Base-by-base conservation (phyloP, 768 basidiomycete species). In the Termitomyces heimii region DNA sequence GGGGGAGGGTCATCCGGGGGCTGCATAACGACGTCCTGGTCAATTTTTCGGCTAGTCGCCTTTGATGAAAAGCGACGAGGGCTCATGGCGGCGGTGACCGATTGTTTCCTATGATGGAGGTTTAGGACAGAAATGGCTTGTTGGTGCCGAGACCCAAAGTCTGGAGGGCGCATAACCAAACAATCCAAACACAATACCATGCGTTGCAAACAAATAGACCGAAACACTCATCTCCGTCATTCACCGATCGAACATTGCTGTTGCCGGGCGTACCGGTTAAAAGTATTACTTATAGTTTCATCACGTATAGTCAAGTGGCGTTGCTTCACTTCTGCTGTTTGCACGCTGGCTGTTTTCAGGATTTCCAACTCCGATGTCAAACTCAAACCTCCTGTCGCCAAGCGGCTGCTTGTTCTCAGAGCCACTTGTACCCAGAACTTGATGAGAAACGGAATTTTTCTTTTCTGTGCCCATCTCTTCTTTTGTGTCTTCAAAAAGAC, bases 21-120 rank as follows among this genome's bases (percentile, higher is more conserved):
- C 10, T 75, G 77, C 80, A 84, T 82, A 62, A 75, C 67, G 67
- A 78, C 66, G 66, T 82, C 82, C 63, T 71, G 75, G 61, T 82
- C 80, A 50, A 73, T 67, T 3, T 74, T 65, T 6, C 75, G 72
- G 46, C 69, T 74, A 73, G 79, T 77, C 46, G 64, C 59, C 22
- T 65, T 57, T 8, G 65, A 65, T 31, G 60, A 53, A 48, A 63
- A 63, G 60, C 65, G 62, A 58, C 63, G 63, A 54, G 61, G 63
- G 63, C 64, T 68, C 67, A 70, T 70, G 39, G 18, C 14, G 26
- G 29, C 60, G 58, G 53, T 47, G 35, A 57, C 44, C 50, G 34
- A 44, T 43, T 56, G 55, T 55, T 57, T 55, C 55, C 47, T 65
- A 59, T 63, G 64, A 62, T 65, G 65, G 66, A 57, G 51, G 70